Evolutionary conservation across 805 yeast species (phyloP), one percentile per base, ranked within the genome.

Genomic region (Yamadazyma philogaea): DNA sequence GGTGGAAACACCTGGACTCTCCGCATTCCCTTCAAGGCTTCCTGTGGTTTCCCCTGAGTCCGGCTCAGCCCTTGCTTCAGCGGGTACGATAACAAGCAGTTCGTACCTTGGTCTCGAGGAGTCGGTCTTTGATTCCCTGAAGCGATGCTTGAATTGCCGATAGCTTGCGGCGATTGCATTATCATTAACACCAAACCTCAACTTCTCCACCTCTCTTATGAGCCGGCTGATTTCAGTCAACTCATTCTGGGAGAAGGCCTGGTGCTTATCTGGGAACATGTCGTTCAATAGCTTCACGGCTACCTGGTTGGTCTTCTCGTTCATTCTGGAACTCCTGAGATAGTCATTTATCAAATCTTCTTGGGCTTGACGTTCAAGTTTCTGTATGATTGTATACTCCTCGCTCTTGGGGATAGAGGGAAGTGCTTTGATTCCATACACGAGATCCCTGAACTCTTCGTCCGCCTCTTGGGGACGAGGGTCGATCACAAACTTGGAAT

Each of bases 171-270:
- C 26, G n/a, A 37, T 10, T 22, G 28, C n/a, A 4, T 17, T 18
- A 32, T 5, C n/a, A 22, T 37, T 20, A 10, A n/a, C 14, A 3
- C 21, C 12, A 19, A 37, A 30, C 33, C 7, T 21, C 16, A 40
- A 24, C 8, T 41, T 11, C 36, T 35, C 30, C 10, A 36, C 22
- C 17, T 41, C 37, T 30, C 24, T 41, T 18, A 22, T 41, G 26
- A 41, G 31, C 18, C 22, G 30, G 10, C 11, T 19, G 33, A 41
- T 41, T 22, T 31, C 33, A 19, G 26, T 17, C 6, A 41, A 15
- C 15, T 41, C 31, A 18, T 41, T 41, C 12, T 30, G 35, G 12
- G 32, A 28, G 20, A 41, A 35, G 14, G 10, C 18, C 11, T 7
- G 16, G 17, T 17, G n/a, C 6, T 20, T 10, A 16, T 24, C 19